Base-by-base conservation (phyloP, 441 rosid species). In the Hura crepitans region DNA sequence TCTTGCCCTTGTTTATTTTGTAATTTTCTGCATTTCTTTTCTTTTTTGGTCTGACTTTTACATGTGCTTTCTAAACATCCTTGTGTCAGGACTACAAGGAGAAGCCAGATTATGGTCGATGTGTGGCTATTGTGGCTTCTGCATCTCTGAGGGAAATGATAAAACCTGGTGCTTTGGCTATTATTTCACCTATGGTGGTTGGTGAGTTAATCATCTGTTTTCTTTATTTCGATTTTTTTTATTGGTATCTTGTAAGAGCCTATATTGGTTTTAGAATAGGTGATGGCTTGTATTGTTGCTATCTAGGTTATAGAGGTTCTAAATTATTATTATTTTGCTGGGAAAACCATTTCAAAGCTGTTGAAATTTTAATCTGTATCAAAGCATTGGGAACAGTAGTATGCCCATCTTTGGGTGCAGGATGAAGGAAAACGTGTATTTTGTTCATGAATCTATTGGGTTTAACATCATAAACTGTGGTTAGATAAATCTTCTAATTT, bases 81-180 rank as follows among this genome's bases (percentile, higher is more conserved):
- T 49, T 63, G 23, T 56, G 17, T 45, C 86, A 95, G 99, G 95
- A 91, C 70, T 92, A 90, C 83, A 88, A 85, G 84, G 99, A 90
- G 86, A 95, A 91, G 78, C 99, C 99, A 50, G 97, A 95, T 78
- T 95, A 92, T 79, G 91, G 92, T 69, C 98, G 98, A 42, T 95
- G 99, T 82, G 99, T 95, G 39, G 96, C 98, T 71, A 92, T 95
- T 33, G 99, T 95, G 28, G 99, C 99, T 61, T 86, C 98, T 79
- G 97, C 98, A 9, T 91, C 99, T 66, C 72, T 95, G 84, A 90
- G 85, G 79, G 96, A 95, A 86, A 95, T 95, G 99, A 89, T 95
- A 75, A 90, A 95, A 76, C 98, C 98, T 2, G 99, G 99, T 71
- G 97, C 86, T 81, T 79, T 95, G 81, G 99, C 98, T 73, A 88